Base-by-base conservation (phyloP, 129 eudicot species). In the sunflower (Helianthus annuus) region DNA sequence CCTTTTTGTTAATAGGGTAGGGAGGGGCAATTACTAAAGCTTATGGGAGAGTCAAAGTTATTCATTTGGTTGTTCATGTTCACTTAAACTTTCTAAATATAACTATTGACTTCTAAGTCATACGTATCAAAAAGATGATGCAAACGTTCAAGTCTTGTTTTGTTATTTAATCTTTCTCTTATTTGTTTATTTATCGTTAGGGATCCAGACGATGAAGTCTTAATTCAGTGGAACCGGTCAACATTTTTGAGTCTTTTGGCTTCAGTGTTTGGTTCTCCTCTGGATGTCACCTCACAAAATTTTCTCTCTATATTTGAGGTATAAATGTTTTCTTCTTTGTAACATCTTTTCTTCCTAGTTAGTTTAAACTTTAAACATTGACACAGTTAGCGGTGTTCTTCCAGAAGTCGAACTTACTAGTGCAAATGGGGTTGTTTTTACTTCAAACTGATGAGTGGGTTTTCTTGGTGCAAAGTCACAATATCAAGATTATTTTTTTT, bases 261-360 rank as follows among this genome's bases (percentile, higher is more conserved):
- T 77, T 79, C 79, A 57, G 73, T 89, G 63, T 82, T 79, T 80
- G 96, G 95, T 56, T 73, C 77, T 80, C 76, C 76, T 0, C 66
- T 87, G 76, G 90, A 89, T 59, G 48, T 93, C 44, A 79, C 86
- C 11, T 54, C 94, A 0, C 68, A 71, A 32, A 87, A 75, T 39
- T 89, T 89, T 62, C 69, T 93, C 52, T 76, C 83, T 19, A 68
- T 89, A 42, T 73, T 79, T 69, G 84, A 89, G 89, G 98, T 92
- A 76, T 71, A 44, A 46, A 13, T 70, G 55, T 44, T 46, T 54
- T 38, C 14, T 61, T 70, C 29, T 62, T 52, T 62, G 59, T 27
- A 58, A 70, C 54, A 29, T 48, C 4, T 4, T 22, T 32, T 32
- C 36, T 32, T 32, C 36, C 0, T 32, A 32, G 36, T 32, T 32